Evolutionary conservation across 1,284 basidiomycete genomes (phyloP), one percentile per base, ranked within the genome.

Genomic region (Cystobasidium sp.): DNA sequence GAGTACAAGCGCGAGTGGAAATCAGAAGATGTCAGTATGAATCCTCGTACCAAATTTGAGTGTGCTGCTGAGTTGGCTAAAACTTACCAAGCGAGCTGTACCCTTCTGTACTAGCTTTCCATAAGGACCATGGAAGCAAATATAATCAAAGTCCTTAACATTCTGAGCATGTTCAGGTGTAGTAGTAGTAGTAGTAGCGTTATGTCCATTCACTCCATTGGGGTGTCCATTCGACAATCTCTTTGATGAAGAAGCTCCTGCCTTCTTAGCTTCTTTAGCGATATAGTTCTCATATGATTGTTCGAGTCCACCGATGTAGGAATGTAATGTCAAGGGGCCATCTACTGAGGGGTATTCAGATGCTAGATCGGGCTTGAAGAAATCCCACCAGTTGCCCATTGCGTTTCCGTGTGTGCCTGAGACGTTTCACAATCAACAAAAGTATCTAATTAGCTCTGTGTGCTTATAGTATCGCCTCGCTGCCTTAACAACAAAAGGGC

Each of bases 61-160:
- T 31, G 31, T 31, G 18, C 12, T 56, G 24, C 55, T 18, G 12
- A 43, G 6, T 24, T 31, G 14, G 6, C 1, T 0, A 8, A 53
- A 31, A 76, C 84, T 75, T 72, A 85, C 84, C 80, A 98, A 85
- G 76, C 96, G 92, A n/a, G 91, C 95, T 83, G 95, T 90, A 56
- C 92, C 94, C 86, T 98, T 99, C 84, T 97, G 92, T 62, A 97
- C 94, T 82, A 97, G 92, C 86, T 99, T 99, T 84, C 94, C 94
- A 85, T 98, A 99, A 0, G 96, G 96, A 20, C 85, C 85, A 78
- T 88, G 87, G 80, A 84, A 83, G 73, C 81, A 79, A 24, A 82
- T 78, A 78, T 81, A 84, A 80, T 84, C 84, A 78, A 84, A 84
- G 78, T 81, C 76, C 66, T 81, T 80, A 24, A 84, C 72, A 62